Conservation (phyloP, 2,329 filamentous ascomycete species). For the Verticillium nubilum region DNA sequence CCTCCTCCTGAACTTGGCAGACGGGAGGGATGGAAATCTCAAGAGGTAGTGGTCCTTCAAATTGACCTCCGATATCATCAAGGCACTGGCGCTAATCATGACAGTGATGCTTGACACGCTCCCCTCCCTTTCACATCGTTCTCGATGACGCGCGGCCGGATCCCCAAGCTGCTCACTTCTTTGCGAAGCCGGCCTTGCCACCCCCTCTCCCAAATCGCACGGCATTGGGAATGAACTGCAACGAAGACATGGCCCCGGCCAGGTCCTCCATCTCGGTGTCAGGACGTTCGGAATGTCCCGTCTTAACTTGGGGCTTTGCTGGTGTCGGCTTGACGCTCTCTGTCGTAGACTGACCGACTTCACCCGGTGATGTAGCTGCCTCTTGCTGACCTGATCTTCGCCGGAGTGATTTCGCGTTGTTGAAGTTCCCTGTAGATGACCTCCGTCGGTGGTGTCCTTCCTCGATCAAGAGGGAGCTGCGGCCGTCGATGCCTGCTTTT, state of each 20-base stretch:
- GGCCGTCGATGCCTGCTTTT: slow-evolving; percentile 82
- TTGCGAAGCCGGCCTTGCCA: slow-evolving; percentile 47
- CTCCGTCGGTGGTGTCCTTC: slow-evolving; percentile 40
- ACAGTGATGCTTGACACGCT: slow-evolving; percentile 4
- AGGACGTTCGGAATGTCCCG: slow-evolving; percentile 11
- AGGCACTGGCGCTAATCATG: slow-evolving; percentile 15
- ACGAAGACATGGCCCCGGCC: slow-evolving; percentile 61
- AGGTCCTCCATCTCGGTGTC: slow-evolving; percentile 59
- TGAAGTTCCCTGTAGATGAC: slow-evolving; percentile 33
- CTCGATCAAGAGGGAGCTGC: slow-evolving; percentile 71
- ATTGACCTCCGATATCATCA: slow-evolving; percentile 23
- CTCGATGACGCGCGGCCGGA: slow-evolving; percentile 10
- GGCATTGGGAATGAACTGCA: slow-evolving; percentile 65
- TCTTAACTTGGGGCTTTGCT: background rate
- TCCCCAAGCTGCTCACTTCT: slow-evolving; percentile 26
- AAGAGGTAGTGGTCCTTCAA: slow-evolving; percentile 30
- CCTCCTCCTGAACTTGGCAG: background rate
- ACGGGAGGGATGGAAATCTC: slow-evolving; percentile 1
- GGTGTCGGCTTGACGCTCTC: background rate
- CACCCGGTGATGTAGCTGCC: background rate
- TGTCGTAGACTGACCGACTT: background rate
- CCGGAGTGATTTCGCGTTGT: slow-evolving; percentile 24
- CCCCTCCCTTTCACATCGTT: background rate
- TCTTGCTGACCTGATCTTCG: slow-evolving; percentile 27
- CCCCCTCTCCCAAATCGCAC: slow-evolving; percentile 59